These are phyloP conservation scores for Euphorbia celastroides DNA, from an alignment of 441 rosid species.

Conservation along the genomic window DNA sequence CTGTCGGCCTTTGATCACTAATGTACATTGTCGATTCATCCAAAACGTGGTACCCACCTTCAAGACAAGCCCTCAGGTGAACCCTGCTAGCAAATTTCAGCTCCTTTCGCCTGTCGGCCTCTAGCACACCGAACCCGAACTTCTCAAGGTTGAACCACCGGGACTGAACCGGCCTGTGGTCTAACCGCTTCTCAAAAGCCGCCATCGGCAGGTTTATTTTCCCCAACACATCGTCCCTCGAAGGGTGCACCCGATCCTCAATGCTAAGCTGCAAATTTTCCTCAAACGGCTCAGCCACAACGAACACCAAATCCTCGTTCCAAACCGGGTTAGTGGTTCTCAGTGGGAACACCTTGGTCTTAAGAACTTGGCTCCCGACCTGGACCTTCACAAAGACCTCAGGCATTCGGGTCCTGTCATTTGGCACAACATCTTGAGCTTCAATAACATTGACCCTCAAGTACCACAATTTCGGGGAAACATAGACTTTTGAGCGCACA, in stretches of 20 bases:
- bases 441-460: constrained; percentile 74
- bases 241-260: constrained; percentile 58
- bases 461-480: constrained; percentile 87
- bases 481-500: constrained; percentile 68
- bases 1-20: constrained; percentile 53
- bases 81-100: constrained; percentile 47
- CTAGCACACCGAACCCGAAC: constrained; percentile 57
- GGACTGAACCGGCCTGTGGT: constrained; percentile 73
- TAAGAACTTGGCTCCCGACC: constrained; percentile 70
- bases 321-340: constrained; percentile 51
- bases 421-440: constrained; percentile 74
- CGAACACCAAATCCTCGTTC: constrained; percentile 85
- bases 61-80: constrained; percentile 72
- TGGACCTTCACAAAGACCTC: constrained; percentile 69
- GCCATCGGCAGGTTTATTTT: constrained; percentile 48
- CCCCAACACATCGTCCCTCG: constrained; percentile 66
- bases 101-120: constrained; percentile 72
- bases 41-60: constrained; percentile 91
- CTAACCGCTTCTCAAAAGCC: constrained; percentile 66
- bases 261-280: constrained; percentile 60
- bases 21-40: constrained; percentile 92
- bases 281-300: constrained; percentile 89
- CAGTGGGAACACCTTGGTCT: constrained; percentile 44
- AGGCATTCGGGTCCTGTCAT: constrained; percentile 57
- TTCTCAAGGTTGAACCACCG: constrained; percentile 86